Evolutionary conservation across 2,329 filamentous ascomycete species (phyloP).

Genomic region (Trichoderma brevicompactum): DNA sequence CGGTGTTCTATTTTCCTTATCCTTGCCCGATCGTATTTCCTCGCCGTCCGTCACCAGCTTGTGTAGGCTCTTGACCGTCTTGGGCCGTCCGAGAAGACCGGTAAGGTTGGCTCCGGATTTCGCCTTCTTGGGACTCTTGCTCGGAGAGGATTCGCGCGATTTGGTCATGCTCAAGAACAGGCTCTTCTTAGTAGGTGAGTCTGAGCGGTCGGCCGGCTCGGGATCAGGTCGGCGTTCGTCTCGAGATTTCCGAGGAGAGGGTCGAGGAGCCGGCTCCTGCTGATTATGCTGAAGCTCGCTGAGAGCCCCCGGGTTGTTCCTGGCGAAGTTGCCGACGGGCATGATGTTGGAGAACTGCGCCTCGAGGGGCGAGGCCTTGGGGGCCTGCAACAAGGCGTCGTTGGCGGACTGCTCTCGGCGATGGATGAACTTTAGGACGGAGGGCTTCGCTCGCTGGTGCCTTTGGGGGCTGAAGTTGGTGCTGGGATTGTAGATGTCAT

Average conservation of each 20-base stretch:
- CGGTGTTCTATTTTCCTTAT: slow-evolving; percentile 83
- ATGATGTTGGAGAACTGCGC: slow-evolving; percentile 36
- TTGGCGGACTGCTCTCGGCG: slow-evolving; percentile 54
- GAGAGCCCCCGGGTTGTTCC: slow-evolving; percentile 51
- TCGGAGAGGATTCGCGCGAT: slow-evolving; percentile 54
- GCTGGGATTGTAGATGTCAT: slow-evolving; percentile 26
- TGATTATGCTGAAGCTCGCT: slow-evolving; percentile 63
- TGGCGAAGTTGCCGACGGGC: slow-evolving; percentile 43
- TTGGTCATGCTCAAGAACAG: slow-evolving; percentile 40
- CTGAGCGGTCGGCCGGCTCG: slow-evolving; percentile 40
- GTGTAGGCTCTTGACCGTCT: slow-evolving; percentile 71
- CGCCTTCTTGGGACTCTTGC: slow-evolving; percentile 71
- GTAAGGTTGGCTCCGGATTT: slow-evolving; percentile 82
- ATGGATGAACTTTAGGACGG: slow-evolving; percentile 56
- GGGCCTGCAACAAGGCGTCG: slow-evolving; percentile 41
- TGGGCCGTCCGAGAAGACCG: slow-evolving; percentile 73
- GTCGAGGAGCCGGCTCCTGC: slow-evolving; percentile 46
- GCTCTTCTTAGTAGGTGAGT: slow-evolving; percentile 50
- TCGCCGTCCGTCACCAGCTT: slow-evolving; percentile 56
- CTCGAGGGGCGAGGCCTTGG: slow-evolving; percentile 32
- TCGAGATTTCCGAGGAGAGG: slow-evolving; percentile 46
- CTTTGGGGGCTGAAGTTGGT: slow-evolving; percentile 29
- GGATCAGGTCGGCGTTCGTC: slow-evolving; percentile 41
- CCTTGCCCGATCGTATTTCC: slow-evolving; percentile 56
- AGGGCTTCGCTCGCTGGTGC: slow-evolving; percentile 54